These are phyloP conservation scores for Pichia membranifaciens DNA, from an alignment of 805 yeast genomes.

Conservation along the genomic window DNA sequence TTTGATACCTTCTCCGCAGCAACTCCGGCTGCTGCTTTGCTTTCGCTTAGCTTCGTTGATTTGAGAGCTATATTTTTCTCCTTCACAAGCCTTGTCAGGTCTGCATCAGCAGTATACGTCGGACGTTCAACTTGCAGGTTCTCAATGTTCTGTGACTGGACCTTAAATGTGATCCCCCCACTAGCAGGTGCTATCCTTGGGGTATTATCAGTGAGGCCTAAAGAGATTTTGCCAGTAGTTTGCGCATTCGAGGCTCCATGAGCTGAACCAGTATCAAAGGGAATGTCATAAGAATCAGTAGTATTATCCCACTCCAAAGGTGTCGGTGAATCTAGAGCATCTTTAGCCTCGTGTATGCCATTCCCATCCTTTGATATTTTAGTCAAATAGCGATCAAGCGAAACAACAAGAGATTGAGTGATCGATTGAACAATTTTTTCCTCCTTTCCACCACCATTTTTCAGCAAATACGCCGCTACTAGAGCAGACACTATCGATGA, in stretches of 20 bases:
- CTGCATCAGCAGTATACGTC: constrained; percentile 19
- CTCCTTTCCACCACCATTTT: constrained; percentile 7
- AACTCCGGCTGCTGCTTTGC: neutral
- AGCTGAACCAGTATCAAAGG: too few relatives aligned
- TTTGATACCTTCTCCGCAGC: neutral
- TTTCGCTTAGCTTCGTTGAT: neutral
- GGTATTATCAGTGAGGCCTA: neutral
- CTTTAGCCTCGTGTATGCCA: too few relatives aligned
- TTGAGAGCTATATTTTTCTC: neutral
- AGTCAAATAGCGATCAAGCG: constrained; percentile 15
- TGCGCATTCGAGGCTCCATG: neutral
- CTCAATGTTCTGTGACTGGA: constrained; percentile 6
- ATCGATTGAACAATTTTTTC: constrained; percentile 22
- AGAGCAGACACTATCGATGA: constrained; percentile 25
- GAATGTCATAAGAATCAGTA: neutral
- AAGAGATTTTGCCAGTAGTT: neutral
- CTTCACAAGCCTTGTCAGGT: constrained; percentile 14
- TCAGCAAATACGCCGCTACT: constrained; percentile 21
- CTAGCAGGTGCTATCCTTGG: constrained; percentile 4
- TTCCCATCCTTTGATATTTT: neutral
- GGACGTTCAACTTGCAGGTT: constrained; percentile 15
- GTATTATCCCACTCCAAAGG: neutral
- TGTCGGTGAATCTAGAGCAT: neutral
- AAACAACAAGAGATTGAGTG: constrained; percentile 28
- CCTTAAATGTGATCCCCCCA: constrained; percentile 8